These are phyloP conservation scores for Sclerotinia trifoliorum DNA, from an alignment of 2,329 filamentous ascomycete species.

Conservation along the genomic window DNA sequence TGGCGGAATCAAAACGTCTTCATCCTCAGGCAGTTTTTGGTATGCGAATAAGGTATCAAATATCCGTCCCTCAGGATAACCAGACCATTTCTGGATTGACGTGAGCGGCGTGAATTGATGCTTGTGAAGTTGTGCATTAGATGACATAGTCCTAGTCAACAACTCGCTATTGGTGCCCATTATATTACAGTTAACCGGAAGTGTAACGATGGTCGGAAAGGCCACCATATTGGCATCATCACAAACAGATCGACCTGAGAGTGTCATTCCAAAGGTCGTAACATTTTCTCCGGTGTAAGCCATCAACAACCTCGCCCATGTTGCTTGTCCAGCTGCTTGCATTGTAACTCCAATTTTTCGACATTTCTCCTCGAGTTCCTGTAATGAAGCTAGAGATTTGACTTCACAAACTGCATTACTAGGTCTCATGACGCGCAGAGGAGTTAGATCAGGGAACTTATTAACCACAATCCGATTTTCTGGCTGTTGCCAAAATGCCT, in stretches of 20 bases:
- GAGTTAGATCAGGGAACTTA: slow-evolving; percentile 74
- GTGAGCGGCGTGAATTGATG: slow-evolving; percentile 71
- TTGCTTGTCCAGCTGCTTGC: slow-evolving; percentile 71
- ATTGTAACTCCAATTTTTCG: slow-evolving; percentile 63
- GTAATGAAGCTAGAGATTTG: slow-evolving; percentile 44
- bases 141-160: slow-evolving; percentile 61
- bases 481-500: slow-evolving; percentile 63
- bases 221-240: slow-evolving; percentile 57
- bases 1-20: slow-evolving; percentile 34
- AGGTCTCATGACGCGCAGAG: slow-evolving; percentile 48
- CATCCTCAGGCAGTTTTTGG: slow-evolving; percentile 55
- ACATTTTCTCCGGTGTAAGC: slow-evolving; percentile 72
- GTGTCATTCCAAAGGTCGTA: slow-evolving; percentile 75
- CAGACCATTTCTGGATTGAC: slow-evolving; percentile 71
- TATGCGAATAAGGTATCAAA: slow-evolving; percentile 88
- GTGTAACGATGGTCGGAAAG: slow-evolving; percentile 79
- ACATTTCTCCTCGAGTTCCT: slow-evolving; percentile 55
- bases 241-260: slow-evolving; percentile 68
- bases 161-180: slow-evolving; percentile 54
- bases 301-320: slow-evolving; percentile 74
- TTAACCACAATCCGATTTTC: slow-evolving; percentile 57
- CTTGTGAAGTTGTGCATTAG: slow-evolving; percentile 63
- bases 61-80: slow-evolving; percentile 60
- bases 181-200: slow-evolving; percentile 67
- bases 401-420: slow-evolving; percentile 41